A percentile compares a stretch with the other conserved stretches of the same genome.
Evolutionary conservation across 768 basidiomycete species (phyloP).

Genomic region (Mycena capillaripes): DNA sequence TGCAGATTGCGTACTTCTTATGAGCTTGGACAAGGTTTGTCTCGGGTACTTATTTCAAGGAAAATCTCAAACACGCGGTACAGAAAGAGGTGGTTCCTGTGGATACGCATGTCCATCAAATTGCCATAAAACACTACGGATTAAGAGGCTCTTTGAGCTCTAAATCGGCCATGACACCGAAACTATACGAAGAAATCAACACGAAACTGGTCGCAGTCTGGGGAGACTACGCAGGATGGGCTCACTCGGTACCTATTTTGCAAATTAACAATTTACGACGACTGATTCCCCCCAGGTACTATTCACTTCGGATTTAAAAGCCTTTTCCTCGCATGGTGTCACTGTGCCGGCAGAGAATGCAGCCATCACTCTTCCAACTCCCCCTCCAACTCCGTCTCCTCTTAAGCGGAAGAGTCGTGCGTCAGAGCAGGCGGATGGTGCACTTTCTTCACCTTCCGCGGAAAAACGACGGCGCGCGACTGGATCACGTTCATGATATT

Average conservation of each 20-base stretch:
- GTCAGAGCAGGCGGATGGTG: slow-evolving; percentile 1
- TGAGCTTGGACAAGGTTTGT: slow-evolving; percentile 90
- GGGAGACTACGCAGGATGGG: slow-evolving; percentile 93
- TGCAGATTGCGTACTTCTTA: slow-evolving; percentile 93
- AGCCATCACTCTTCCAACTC: slow-evolving; percentile 46
- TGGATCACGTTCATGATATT: not conserved
- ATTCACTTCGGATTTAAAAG: slow-evolving; percentile 81
- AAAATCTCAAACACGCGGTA: slow-evolving; percentile 6
- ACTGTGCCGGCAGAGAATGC: slow-evolving; percentile 16
- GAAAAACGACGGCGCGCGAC: slow-evolving; percentile 56
- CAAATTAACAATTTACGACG: not conserved
- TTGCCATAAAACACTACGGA: slow-evolving; percentile 85
- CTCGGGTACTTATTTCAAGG: not conserved
- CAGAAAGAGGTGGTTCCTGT: slow-evolving; percentile 92
- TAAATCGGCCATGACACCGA: slow-evolving; percentile 79
- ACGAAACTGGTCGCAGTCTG: slow-evolving; percentile 72
- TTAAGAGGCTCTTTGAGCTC: slow-evolving; percentile 59
- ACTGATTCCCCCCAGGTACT: slow-evolving; percentile 63
- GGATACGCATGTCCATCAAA: slow-evolving; percentile 95
- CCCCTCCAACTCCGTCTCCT: slow-evolving; percentile 45
- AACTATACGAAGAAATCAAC: slow-evolving; percentile 81
- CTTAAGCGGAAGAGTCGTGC: slow-evolving; percentile 47
- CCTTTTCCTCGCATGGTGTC: slow-evolving; percentile 73
- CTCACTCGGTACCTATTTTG: slow-evolving; percentile 74
- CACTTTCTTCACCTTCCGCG: slow-evolving; percentile 44